phyloP scores from a whole-genome alignment of 305 asterid species.

The Fraxinus latifolia region DNA sequence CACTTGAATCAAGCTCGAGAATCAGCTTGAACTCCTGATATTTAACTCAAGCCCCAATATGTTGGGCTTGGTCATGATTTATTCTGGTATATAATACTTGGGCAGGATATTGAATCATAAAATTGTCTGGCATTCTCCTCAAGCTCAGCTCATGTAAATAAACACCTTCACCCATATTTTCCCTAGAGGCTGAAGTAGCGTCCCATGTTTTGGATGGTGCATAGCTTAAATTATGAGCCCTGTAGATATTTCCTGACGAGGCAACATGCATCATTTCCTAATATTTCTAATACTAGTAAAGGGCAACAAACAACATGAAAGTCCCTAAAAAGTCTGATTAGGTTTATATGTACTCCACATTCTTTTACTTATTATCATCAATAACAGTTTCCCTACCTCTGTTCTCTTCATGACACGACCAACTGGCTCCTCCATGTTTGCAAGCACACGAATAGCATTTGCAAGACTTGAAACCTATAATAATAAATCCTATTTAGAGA shows the following conservation, averaged over 20 bases:
- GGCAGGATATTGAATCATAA: background rate
- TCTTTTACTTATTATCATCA: conserved; percentile 3
- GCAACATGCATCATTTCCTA: background rate
- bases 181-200: background rate
- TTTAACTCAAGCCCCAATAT: background rate
- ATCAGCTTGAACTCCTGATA: background rate
- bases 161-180: background rate
- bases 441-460: conserved; percentile 83
- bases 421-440: conserved; percentile 94
- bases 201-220: background rate
- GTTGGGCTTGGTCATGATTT: background rate
- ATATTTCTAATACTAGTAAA: background rate
- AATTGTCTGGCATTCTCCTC: background rate
- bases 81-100: background rate
- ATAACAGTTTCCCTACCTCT: conserved; percentile 48
- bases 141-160: background rate
- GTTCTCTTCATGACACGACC: conserved; percentile 79
- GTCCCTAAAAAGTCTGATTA: background rate
- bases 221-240: background rate
- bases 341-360: background rate
- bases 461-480: conserved; percentile 80
- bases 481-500: background rate
- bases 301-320: background rate
- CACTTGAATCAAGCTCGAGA: background rate
- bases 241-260: background rate